Percentiles rank a stretch among this genome's conserved stretches.
phyloP scores from a whole-genome alignment of 257 asterid species.

The Plantago major region DNA sequence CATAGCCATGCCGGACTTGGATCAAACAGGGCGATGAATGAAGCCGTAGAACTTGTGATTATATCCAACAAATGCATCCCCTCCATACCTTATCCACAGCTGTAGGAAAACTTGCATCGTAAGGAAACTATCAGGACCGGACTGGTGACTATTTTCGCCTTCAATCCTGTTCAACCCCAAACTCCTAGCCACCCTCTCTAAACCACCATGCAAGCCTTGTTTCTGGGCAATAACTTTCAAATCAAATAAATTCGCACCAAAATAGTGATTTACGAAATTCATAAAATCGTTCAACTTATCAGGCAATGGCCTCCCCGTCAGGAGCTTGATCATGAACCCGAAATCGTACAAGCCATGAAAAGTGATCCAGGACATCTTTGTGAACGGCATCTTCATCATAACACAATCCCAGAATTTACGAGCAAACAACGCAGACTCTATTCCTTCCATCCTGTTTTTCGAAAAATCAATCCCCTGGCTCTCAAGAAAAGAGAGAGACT shows the following conservation, averaged over 20 bases:
- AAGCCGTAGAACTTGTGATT: background rate
- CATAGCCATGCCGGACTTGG: too few relatives aligned
- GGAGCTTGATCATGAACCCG: background rate
- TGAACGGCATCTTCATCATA: background rate
- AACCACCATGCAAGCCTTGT: background rate
- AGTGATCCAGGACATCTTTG: background rate
- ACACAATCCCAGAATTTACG: background rate
- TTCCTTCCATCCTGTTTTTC: background rate
- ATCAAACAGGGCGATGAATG: too few relatives aligned
- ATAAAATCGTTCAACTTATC: background rate
- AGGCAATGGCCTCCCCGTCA: background rate
- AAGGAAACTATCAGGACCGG: conserved; percentile 26
- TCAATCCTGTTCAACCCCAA: conserved; percentile 17
- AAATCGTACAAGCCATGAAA: conserved; percentile 4
- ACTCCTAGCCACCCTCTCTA: conserved; percentile 20
- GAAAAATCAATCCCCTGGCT: background rate
- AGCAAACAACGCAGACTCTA: background rate
- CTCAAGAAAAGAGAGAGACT: background rate
- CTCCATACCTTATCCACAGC: background rate
- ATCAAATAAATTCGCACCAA: background rate
- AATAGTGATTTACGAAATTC: too few relatives aligned
- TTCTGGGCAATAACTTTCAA: background rate
- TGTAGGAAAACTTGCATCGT: background rate
- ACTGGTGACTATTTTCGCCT: conserved; percentile 30
- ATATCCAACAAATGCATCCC: background rate